These are phyloP conservation scores for Fusarium caatingaense DNA, from an alignment of 2,329 filamentous ascomycete species.

Conservation along the genomic window DNA sequence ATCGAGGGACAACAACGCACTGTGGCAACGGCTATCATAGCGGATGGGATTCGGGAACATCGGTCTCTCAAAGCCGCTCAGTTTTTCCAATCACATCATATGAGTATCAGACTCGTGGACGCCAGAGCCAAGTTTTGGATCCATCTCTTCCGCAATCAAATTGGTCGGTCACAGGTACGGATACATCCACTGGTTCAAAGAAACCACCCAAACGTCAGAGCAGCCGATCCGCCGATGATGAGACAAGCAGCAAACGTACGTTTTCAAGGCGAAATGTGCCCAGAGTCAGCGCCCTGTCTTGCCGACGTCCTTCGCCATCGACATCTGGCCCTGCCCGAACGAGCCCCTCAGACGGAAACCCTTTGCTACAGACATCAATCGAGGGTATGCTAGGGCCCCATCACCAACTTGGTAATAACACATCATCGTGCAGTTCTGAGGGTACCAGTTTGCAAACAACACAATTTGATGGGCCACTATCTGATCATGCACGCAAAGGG, in stretches of 20 bases:
- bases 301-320: neutral
- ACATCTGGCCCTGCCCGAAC: neutral
- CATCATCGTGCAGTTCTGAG: neutral
- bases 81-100: neutral
- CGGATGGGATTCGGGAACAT: conserved; percentile 17
- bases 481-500: neutral
- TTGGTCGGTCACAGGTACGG: conserved; percentile 11
- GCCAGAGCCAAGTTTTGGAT: neutral
- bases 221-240: conserved; percentile 32
- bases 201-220: conserved; percentile 33
- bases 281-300: neutral
- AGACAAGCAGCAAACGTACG: conserved; percentile 6
- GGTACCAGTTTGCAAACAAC: neutral
- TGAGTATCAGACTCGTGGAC: conserved; percentile 8
- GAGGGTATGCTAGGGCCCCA: neutral
- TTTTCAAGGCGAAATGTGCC: conserved; percentile 14
- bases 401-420: neutral
- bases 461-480: neutral
- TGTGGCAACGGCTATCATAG: conserved; percentile 12
- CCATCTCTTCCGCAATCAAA: neutral
- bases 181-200: conserved; percentile 12
- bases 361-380: neutral
- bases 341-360: neutral
- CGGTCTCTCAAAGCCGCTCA: neutral
- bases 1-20: conserved; percentile 16